Evolutionary conservation across 169 alveolate genomes (phyloP), one percentile per base, ranked within the genome.

Genomic region (Plasmodium sp.): DNA sequence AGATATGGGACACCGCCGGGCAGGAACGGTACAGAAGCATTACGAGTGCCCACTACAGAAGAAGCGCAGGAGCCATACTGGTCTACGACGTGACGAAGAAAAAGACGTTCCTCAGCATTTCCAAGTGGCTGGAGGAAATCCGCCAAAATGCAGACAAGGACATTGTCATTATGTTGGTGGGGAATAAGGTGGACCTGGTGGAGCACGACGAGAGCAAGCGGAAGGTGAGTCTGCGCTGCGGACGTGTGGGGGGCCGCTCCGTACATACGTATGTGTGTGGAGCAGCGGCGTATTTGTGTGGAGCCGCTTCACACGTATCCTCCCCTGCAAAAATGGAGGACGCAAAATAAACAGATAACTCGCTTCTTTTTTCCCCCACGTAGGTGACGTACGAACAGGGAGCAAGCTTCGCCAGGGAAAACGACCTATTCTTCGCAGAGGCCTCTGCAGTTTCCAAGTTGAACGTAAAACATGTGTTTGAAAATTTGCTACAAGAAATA

Each of bases 131-230:
- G 90, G 99, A 99, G 86, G 99, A 99, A 94, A 97, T 99, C 58
- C 96, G 99, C 88, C 98, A 98, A 90, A 98, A 99, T 82, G 99
- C 99, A 0, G 99, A 99, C 85, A 99, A 99, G 12, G 99, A 99
- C 93, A 98, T 99, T 67, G 99, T 99, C 22, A 98, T 99, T 34
- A 98, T 98, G 97, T 97, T 99, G 54, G 99, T 99, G 5, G 99
- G 99, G 51, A 99, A 99, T 97, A 99, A 99, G 96, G 97, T 98
- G n/a, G 99, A 99, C 94, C 96, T 98, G 56, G 98, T 98, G 71
- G 99, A 98, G 39, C 96, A 97, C 41, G 98, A 98, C 90, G 98
- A 99, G 41, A 93, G 96, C 31, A 94, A 93, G 58, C 95, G 99
- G 85, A 99, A 99, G 97, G 99, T 98, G 36, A 77, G 91, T 45